Percentiles rank a stretch among this genome's conserved stretches.
These are phyloP conservation scores for Pleurotus platypus DNA, from an alignment of 768 basidiomycete genomes.

Conservation along the genomic window DNA sequence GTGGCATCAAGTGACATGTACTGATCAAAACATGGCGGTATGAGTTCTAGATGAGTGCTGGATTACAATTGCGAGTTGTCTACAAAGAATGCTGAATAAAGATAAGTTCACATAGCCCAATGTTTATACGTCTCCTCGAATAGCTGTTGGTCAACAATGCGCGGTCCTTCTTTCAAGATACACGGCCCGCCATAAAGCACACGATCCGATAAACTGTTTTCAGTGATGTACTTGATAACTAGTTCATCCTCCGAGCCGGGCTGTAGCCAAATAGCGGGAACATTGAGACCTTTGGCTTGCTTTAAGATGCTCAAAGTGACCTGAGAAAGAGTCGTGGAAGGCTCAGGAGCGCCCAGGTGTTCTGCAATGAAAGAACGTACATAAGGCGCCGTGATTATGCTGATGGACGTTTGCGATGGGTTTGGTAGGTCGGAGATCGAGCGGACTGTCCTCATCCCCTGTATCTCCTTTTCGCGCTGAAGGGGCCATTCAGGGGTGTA, in stretches of 20 bases:
- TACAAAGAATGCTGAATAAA: neutral
- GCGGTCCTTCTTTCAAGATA: conserved; percentile 15
- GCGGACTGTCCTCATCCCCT: neutral
- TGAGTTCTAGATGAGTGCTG: neutral
- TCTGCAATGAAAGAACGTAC: neutral
- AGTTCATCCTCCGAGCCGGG: conserved; percentile 1
- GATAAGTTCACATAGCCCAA: neutral
- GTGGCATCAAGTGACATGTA: neutral
- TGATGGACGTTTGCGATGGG: conserved; percentile 1
- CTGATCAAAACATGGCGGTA: neutral
- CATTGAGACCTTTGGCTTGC: neutral
- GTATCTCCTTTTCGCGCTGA: neutral
- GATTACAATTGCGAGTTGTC: no score
- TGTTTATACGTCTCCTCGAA: conserved; percentile 15
- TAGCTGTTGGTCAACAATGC: conserved; percentile 13
- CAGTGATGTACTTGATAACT: conserved; percentile 2
- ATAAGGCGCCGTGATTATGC: neutral
- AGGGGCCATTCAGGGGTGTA: neutral
- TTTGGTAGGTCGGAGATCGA: conserved; percentile 5
- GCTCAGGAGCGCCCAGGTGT: no score
- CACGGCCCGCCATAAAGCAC: conserved; percentile 15
- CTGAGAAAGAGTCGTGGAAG: neutral
- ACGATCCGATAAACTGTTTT: neutral
- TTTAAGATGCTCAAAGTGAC: neutral
- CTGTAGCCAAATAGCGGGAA: conserved; percentile 2